Base-by-base conservation (phyloP, 2,329 filamentous ascomycete genomes). In the Pseudogymnoascus sp. region DNA sequence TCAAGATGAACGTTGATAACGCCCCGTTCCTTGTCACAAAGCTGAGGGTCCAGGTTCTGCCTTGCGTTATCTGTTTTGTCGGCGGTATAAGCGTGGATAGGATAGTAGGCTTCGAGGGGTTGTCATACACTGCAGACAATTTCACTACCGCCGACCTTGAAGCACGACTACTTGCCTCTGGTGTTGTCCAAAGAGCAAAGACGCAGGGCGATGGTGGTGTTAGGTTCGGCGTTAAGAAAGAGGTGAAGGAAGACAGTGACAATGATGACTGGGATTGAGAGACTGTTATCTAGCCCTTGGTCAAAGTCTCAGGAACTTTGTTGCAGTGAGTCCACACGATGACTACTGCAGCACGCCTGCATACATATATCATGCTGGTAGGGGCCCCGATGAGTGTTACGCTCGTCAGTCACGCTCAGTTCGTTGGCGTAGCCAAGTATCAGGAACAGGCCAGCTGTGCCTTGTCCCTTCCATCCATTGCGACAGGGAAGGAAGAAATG, bases 1-100 rank as follows among this genome's bases (percentile, higher is more conserved):
- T 84, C 15, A 79, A 77, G 64, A 84, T 85, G 69, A 81, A 83
- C 65, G 83, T 85, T 35, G 81, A 84, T 62, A 84, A 85, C 63
- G 81, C 81, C 5, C 81, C 83, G 1, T 85, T 84, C 64, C 71
- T 85, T 60, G 81, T 84, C 27, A 80, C 80, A 3, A 84, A 81
- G 67, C 71, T 85, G 31, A 81, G 81, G 38, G 75, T 85, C 15
- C 78, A 84, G 67, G 81, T 85, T 2, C 71, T 85, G 42, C 83
- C 83, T 4, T 85, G 83, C 67, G 80, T 85, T 15, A 77, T 85
- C 59, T 77, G 79, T 3, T 85, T 84, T 68, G 75, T 82, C 21
- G 78, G 84, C 66, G 83, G 82, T 6, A 74, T 81, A 55, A 76
- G 78, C 44, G 79, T 79, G 38, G 83, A 84, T 67, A 75, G 82